These are phyloP conservation scores for Schizothecium vesticola DNA, from an alignment of 495 filamentous ascomycete species.

Conservation along the genomic window DNA sequence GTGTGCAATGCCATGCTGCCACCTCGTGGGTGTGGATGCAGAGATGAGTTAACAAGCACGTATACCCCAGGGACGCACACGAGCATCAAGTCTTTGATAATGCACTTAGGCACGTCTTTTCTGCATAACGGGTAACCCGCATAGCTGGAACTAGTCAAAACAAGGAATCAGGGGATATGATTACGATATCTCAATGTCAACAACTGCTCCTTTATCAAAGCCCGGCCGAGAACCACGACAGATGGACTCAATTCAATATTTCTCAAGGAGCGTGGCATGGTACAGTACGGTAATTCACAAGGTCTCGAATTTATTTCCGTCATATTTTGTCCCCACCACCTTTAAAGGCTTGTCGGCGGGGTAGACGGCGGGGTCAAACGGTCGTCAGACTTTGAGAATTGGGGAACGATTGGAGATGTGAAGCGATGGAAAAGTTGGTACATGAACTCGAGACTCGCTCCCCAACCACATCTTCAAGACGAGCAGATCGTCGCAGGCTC, in stretches of 20 bases:
- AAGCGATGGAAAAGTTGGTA: background rate
- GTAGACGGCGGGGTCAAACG: background rate
- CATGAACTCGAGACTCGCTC: background rate
- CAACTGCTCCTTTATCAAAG: background rate
- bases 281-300: background rate
- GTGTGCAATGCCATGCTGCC: background rate
- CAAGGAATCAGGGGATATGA: too few species aligned
- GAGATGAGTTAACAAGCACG: background rate
- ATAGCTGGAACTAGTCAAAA: background rate
- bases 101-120: background rate
- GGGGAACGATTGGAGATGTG: background rate
- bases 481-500: background rate
- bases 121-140: background rate
- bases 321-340: background rate
- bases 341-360: background rate
- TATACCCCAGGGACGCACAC: background rate
- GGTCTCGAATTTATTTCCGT: background rate
- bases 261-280: background rate
- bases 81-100: background rate
- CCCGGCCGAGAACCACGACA: background rate
- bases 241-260: background rate
- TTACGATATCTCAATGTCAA: background rate
- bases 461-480: background rate
- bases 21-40: background rate
- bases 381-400: background rate